Base-by-base conservation (phyloP, 2,329 filamentous ascomycete genomes). In the Diaporthe ilicicola region DNA sequence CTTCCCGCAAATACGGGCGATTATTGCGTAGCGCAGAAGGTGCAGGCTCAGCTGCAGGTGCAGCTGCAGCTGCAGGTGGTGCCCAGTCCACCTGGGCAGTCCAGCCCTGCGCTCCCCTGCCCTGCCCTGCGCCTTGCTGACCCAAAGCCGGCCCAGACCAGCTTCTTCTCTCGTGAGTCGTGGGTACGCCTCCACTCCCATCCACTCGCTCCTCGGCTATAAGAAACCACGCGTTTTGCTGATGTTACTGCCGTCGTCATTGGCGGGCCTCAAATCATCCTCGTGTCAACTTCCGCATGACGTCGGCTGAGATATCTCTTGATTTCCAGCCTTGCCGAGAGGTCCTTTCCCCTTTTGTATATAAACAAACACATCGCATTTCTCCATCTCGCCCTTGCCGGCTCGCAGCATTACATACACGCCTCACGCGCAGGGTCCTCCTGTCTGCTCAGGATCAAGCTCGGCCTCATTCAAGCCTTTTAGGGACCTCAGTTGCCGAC, bases 131-230 rank as follows among this genome's bases (percentile, higher is more conserved):
- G n/a, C 22, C 13, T 29, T 59, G 55, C 55, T 61, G 55, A 46
- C 55, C 55, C 8, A 39, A 39, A 32, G 55, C 7, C 53, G 51
- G 34, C 51, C 64, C 64, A 32, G 51, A 55, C 64, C 64, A 44
- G 5, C 50, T 19, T 22, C 24, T 37, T 48, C 39, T 34, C 46
- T 54, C 34, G 50, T 55, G 64, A 55, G 37, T 69, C 50, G 51
- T 70, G 68, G 68, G 39, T 44, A 66, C 68, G 50, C 67, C 24
- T 46, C 44, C 55, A 64, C 48, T 29, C 67, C 50, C 37, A 53
- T 39, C 29, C 32, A n/a, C 48, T 69, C 67, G 42, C 42, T 39
- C 48, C 56, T 70, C 67, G 67, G 67, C 46, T 65, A 65, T 65
- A 65, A 65, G 42, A 62, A 51, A 51, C 32, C 32, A 59, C 53